Percentiles rank a stretch among this genome's conserved stretches.
Evolutionary conservation across 2,329 filamentous ascomycete genomes (phyloP).

Genomic region (Penicillium sp.): DNA sequence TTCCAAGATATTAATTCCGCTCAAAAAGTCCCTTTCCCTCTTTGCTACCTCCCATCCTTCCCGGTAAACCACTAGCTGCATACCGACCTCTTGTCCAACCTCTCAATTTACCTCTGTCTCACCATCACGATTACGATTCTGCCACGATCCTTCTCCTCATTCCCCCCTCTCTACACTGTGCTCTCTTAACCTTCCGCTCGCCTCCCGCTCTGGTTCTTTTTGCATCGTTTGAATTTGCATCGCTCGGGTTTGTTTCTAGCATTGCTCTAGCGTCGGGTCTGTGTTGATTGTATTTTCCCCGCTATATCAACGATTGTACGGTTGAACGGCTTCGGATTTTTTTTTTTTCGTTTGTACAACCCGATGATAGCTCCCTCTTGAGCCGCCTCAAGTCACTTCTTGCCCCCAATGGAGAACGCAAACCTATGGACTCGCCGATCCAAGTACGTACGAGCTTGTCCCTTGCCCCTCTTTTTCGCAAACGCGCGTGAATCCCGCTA

Average conservation of each 20-base stretch:
- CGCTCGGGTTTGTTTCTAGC: not conserved
- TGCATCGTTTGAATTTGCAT: conserved; percentile 5
- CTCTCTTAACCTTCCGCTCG: conserved; percentile 15
- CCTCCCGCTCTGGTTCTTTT: conserved; percentile 18
- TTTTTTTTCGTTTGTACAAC: conserved; percentile 22
- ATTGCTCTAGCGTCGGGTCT: conserved; percentile 19
- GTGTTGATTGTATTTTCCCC: conserved; percentile 10
- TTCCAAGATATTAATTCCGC: conserved; percentile 12
- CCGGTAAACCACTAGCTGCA: conserved; percentile 4
- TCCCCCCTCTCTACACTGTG: conserved; percentile 17
- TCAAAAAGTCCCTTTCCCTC: conserved; percentile 12
- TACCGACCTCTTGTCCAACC: conserved; percentile 35
- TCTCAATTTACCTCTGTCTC: conserved; percentile 18
- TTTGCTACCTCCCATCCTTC: conserved; percentile 4
- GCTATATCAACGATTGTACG: conserved; percentile 20
- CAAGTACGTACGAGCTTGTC: conserved; percentile 46
- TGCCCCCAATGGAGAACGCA: conserved; percentile 53
- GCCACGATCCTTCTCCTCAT: conserved; percentile 19
- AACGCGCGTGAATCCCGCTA: conserved; percentile 11
- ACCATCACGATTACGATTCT: conserved; percentile 34
- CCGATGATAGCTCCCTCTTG: conserved; percentile 46
- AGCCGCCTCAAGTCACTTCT: conserved; percentile 38
- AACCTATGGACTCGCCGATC: conserved; percentile 56
- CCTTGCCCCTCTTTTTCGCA: conserved; percentile 7
- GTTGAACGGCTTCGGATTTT: conserved; percentile 14